These are phyloP conservation scores for Chaetomidium leptoderma DNA, from an alignment of 495 filamentous ascomycete species.

Conservation along the genomic window DNA sequence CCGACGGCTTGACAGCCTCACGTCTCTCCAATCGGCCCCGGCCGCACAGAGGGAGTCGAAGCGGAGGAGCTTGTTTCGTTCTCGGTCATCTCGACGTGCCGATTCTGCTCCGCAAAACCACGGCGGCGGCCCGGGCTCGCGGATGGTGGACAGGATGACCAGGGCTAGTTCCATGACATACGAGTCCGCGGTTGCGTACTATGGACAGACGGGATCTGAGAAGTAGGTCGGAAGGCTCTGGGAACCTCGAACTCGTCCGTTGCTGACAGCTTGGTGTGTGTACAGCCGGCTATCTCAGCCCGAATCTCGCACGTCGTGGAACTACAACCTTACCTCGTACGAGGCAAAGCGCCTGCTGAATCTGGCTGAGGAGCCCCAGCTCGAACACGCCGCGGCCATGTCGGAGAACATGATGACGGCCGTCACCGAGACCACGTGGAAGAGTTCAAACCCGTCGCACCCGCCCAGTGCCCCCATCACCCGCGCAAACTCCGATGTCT, in stretches of 20 bases:
- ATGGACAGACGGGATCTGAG: conserved; percentile 26
- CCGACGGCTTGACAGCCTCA: conserved; percentile 16
- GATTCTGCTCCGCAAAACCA: conserved; percentile 19
- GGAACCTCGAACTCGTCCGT: not conserved
- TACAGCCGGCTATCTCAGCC: conserved; percentile 26
- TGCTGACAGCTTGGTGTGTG: conserved; percentile 16
- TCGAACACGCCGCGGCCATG: conserved; percentile 29
- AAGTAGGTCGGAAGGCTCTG: conserved; percentile 17
- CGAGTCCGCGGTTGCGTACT: conserved; percentile 30
- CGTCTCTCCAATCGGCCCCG: conserved; percentile 21
- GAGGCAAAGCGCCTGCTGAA: conserved; percentile 42
- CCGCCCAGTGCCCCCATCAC: conserved; percentile 30
- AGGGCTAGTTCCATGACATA: conserved; percentile 35
- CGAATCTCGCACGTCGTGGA: conserved; percentile 36
- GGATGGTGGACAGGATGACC: conserved; percentile 19
- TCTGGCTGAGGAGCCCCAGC: conserved; percentile 33
- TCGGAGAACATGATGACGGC: conserved; percentile 37
- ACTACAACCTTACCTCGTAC: conserved; percentile 42
- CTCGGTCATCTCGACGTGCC: conserved; percentile 27
- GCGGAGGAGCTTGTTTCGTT: conserved; percentile 34
- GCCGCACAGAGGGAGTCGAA: conserved; percentile 20
- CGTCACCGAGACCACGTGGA: conserved; percentile 36
- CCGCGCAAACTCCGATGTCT: conserved; percentile 41
- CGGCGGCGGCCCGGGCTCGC: conserved; percentile 18
- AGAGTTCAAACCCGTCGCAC: conserved; percentile 35